phyloP scores from a whole-genome alignment of 345 rosid species.

The Corchorus olitorius region DNA sequence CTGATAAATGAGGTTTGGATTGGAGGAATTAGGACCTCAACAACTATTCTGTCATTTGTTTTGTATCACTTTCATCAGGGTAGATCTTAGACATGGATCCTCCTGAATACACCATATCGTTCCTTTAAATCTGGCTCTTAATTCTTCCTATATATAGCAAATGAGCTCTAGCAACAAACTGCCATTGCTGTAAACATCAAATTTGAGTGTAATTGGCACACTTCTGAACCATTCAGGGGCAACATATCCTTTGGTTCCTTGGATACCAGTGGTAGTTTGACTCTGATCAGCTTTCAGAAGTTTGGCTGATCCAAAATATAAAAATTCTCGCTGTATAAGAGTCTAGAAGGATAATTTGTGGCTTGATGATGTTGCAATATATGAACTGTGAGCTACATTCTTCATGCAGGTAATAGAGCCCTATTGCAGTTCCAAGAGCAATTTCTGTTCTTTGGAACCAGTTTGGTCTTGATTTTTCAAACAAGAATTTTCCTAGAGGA shows the following conservation, averaged over 20 bases:
- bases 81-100: no score
- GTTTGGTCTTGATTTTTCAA: no score
- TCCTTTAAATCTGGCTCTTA: neutral
- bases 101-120: no score
- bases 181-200: conserved; percentile 47
- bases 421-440: conserved; percentile 10
- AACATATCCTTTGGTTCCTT: conserved; percentile 3
- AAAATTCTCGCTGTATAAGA: conserved; percentile 23
- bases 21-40: no score
- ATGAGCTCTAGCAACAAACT: conserved; percentile 40
- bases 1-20: no score
- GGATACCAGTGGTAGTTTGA: neutral
- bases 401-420: conserved; percentile 25
- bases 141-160: conserved; percentile 35
- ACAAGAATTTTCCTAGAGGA: no score
- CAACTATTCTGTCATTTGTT: no score
- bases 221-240: conserved; percentile 22
- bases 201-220: conserved; percentile 41
- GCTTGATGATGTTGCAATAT: conserved; percentile 29
- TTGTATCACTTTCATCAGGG: no score
- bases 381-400: conserved; percentile 23
- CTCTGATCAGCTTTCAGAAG: conserved; percentile 1
- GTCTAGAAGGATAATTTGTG: conserved; percentile 21
- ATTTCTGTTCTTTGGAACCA: no score
- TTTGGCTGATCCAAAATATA: conserved; percentile 20